Base-by-base conservation (phyloP, 176 grass and related monocot genomes). In the Cymbopogon citratus region DNA sequence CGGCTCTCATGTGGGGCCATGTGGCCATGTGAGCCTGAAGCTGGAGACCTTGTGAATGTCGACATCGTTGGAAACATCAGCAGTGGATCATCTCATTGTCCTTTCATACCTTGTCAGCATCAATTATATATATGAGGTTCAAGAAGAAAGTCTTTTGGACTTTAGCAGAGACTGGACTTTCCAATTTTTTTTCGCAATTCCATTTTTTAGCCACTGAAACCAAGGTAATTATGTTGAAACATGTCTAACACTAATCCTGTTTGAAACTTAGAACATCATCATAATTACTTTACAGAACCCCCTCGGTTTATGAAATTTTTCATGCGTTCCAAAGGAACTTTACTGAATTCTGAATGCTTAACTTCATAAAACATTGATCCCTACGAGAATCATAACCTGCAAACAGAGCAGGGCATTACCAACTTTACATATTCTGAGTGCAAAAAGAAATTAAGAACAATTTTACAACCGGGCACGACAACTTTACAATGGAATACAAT, bases 61-160 rank as follows among this genome's bases (percentile, higher is more conserved):
- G 80, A 19, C 75, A 79, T 84, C 74, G 13, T 60, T 28, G 67
- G 75, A 13, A 74, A 74, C 36, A 60, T 46, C 14, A 46, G 21
- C 18, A 4, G 12, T 12, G 56, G 12, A 63, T 28, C 46, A 63
- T 64, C 75, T 73, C 35, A 40, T 38, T 59, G 73, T 57, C 74
- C 44, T 56, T 79, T 72, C 46, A 28, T 12, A 84, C 62, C 87
- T 35, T 68, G 69, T 84, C 69, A 80, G 56, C 69, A 15, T 59
- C 62, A 63, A 84, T 83, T 38, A 59, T 51, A 43, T 40, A 40
- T 43, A 43, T 43, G 12, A 49, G 12, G 18, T 35, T 9, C 63
- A 48, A n/a, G 16, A 35, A 36, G 5, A 62, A 40, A 68, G 40
- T 41, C 14, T 41, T 49, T 40, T 18, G 18, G 12, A 11, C 27